Base-by-base conservation (phyloP, 441 rosid genomes). In the Populus hybrid region DNA sequence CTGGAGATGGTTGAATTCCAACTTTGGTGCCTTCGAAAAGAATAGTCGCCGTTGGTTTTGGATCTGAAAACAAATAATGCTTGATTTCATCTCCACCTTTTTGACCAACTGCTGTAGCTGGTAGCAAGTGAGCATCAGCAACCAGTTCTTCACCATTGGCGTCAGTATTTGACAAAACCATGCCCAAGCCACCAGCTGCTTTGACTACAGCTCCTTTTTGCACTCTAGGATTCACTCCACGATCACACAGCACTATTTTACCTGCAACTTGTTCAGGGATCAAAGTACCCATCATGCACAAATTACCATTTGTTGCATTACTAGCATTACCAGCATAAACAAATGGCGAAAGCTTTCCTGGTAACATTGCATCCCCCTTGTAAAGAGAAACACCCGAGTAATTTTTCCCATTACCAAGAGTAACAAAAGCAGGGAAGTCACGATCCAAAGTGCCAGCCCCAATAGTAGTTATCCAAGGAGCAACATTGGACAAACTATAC, bases 391-490 rank as follows among this genome's bases (percentile, higher is more conserved):
- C 98, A 2, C 99, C 99, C 0, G 80, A 69, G 64, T 72, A 83
- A 12, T 82, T 78, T 21, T 73, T 78, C 16, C 87, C 84, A 68
- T 88, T 88, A 2, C 97, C 99, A 0, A 95, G 81, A 66, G 73
- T 74, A 3, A 84, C 92, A 57, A 80, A 87, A 38, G 99, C 98
- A 8, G 97, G 98, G 73, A 95, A 95, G 77, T 93, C 95, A 30
- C 32, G 32, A 30, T 30, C 32, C 32, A 30, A 30, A 30, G 32
- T 30, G 32, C 32, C 32, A 30, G 98, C 98, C 1, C 97, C 97
- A 1, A 95, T 92, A 1, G 97, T 95, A 83, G 90, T 89, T 54
- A 93, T 92, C 99, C 99, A 95, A 0, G 99, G 99, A 2, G 99
- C 97, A 20, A 89, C 93, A 75, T 95, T 95, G 2, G 97, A 92